Base-by-base conservation (phyloP, 805 yeast species). In the Candida manassasensis region DNA sequence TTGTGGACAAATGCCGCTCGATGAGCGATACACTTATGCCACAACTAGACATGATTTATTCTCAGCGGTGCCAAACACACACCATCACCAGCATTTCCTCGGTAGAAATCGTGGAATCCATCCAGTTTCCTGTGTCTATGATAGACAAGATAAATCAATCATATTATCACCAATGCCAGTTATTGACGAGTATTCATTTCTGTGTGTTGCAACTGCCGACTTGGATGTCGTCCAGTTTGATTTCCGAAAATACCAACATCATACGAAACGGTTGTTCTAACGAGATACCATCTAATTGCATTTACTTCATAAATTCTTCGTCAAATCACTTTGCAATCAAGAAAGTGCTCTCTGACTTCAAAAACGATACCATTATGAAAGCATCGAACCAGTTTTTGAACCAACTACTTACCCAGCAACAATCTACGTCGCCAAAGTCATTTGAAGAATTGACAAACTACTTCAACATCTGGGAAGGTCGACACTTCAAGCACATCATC, bases 401-500 rank as follows among this genome's bases (percentile, higher is more conserved):
- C 21, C 8, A 31, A 36, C 37, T 52, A 50, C 15, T 40, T 35
- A 19, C 34, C 29, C 42, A 50, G 40, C 54, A 49, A 27, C 19
- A 16, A 6, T 35, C 46, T 2, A 17, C 31, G 1, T 25, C 34
- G 9, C 36, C 41, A 7, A 49, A 44, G 33, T 41, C 49, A 1
- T 39, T 39, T 21, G 59, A 55, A n/a, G 64, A 57, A 31, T 22
- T 63, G 18, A 48, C 50, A 10, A 28, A 53, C 4, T 52, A 40
- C 26, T 52, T 65, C 35, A 43, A 42, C 17, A 51, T 63, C 11
- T 56, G 65, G 67, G 61, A 55, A 16, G 67, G 63, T 0, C 38
- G 40, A 22, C 48, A 46, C 19, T 53, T 42, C 39, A 40, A 35
- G 17, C 42, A 43, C 28, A 34, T 59, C 1, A 41, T 66, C 3